Conservation (phyloP, 768 basidiomycete genomes). For the Suillus ampliporus region DNA sequence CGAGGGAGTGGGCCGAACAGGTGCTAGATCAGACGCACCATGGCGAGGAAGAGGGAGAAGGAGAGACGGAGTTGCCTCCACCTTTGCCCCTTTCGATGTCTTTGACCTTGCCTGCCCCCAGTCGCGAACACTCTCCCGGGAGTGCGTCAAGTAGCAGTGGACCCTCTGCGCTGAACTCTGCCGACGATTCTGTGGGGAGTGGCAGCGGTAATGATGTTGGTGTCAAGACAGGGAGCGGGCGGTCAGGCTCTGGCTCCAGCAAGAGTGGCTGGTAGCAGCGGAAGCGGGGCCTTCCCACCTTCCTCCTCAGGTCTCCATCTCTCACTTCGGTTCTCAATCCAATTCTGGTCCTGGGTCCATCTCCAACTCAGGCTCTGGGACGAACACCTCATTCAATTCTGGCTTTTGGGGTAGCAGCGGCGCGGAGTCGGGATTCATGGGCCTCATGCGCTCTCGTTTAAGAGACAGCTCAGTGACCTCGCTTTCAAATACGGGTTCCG, state of each 20-base stretch:
- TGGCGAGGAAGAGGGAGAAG: slow-evolving; percentile 9
- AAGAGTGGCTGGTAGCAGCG: slow-evolving; percentile 18
- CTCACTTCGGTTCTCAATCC: slow-evolving; percentile 14
- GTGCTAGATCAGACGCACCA: slow-evolving; percentile 39
- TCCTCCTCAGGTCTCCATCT: slow-evolving; percentile 26
- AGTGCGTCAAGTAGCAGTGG: slow-evolving; percentile 31
- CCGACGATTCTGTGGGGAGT: slow-evolving; percentile 30
- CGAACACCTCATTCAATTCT: slow-evolving; percentile 30
- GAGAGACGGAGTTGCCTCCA: slow-evolving; percentile 12
- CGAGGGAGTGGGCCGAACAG: slow-evolving; percentile 54
- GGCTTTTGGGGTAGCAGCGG: slow-evolving; percentile 25
- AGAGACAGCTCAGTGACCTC: slow-evolving; percentile 36
- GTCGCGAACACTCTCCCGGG: slow-evolving; percentile 30
- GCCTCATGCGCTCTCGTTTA: slow-evolving; percentile 27
- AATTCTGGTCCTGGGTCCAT: slow-evolving; percentile 27
- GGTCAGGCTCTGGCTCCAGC: slow-evolving; percentile 3
- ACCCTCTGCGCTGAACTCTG: slow-evolving; percentile 29
- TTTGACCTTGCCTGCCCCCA: slow-evolving; percentile 13
- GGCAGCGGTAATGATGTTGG: slow-evolving; percentile 15
- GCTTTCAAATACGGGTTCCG: slow-evolving; percentile 28
- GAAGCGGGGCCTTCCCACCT: slow-evolving; percentile 17
- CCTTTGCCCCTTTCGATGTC: slow-evolving; percentile 12
- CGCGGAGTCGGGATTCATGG: slow-evolving; percentile 10
- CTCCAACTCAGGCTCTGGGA: slow-evolving; percentile 23
- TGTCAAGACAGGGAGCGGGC: slow-evolving; percentile 14